Conservation (phyloP, 306 rosid species). For the Acacia acuminata region DNA sequence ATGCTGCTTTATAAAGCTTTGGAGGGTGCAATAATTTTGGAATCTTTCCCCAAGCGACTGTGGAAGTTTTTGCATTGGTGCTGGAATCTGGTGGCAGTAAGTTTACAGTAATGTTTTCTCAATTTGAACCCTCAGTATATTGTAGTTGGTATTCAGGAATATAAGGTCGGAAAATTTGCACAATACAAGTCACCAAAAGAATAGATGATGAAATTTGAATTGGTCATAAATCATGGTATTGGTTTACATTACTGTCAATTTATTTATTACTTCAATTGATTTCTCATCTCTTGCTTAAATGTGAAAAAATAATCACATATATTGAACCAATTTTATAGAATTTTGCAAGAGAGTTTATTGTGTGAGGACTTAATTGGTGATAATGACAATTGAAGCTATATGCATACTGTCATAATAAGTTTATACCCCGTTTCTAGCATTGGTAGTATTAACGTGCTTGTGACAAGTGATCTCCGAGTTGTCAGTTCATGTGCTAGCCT, state of each 20-base stretch:
- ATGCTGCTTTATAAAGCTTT: constrained; percentile 84
- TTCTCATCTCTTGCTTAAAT: no score
- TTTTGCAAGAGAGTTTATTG: constrained; percentile 17
- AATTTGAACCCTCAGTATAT: constrained; percentile 16
- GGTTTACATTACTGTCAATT: background rate
- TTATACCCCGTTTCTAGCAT: background rate
- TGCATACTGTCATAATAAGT: background rate
- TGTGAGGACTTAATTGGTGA: constrained; percentile 1
- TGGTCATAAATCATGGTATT: background rate
- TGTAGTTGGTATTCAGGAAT: background rate
- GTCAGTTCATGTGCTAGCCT: constrained; percentile 93
- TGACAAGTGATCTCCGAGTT: constrained; percentile 88
- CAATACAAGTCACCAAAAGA: background rate
- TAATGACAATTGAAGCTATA: background rate
- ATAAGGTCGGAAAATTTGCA: background rate
- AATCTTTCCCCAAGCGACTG: constrained; percentile 83
- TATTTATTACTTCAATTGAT: no score
- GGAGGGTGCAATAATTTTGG: constrained; percentile 89
- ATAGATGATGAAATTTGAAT: background rate
- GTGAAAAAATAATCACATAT: background rate
- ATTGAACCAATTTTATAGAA: background rate
- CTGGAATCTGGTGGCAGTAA: constrained; percentile 93
- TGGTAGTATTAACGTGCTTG: constrained; percentile 19
- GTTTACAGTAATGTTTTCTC: constrained; percentile 33
- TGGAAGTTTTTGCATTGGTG: constrained; percentile 90